Evolutionary conservation across 2,329 filamentous ascomycete genomes (phyloP), one percentile per base, ranked within the genome.

Genomic region (Massarina eburnea): DNA sequence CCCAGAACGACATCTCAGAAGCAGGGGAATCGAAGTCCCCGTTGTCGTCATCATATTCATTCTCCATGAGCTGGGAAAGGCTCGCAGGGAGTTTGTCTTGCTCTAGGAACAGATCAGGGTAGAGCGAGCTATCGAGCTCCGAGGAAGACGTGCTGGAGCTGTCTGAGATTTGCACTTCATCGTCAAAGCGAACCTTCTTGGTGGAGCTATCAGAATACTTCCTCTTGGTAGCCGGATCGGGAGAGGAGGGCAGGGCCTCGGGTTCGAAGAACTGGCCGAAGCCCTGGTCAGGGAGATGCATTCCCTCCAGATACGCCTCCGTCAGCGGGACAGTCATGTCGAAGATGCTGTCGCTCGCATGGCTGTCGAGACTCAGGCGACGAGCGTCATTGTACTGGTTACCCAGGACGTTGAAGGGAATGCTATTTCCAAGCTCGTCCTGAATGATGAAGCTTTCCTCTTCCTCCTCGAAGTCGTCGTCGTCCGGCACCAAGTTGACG

Each of bases 61-160:
- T 78, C 63, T 91, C 86, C 53, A 91, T 86, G 71, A 89, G 84
- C 33, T 82, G 80, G 52, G 86, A 85, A 61, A 92, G 83, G 41
- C 79, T 78, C 5, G 86, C 85, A 57, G 90, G 87, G 4, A 92
- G 76, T 14, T 81, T 79, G 61, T 83, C 86, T 68, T 91, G 86
- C 39, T 87, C 83, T 45, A 91, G 77, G 67, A 92, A 92, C 48
- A 92, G 84, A 63, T 91, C 84, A 1, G 88, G 86, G 51, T 89
- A 89, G 52, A 90, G 81, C 52, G 83, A 81, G 48, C 81, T 79
- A 52, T 84, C 80, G 47, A 83, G 79, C 30, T 85, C 81, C 3
- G 69, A 71, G 24, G 67, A 67, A 38, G 66, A 64, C n/a, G 66
- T 62, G 45, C 64, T 65, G 10, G 69, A 71, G 26, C 61, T 86